Evolutionary conservation across 371 early-diverging fungal species (phyloP).

Genomic region (Mucor lusitanicus): DNA sequence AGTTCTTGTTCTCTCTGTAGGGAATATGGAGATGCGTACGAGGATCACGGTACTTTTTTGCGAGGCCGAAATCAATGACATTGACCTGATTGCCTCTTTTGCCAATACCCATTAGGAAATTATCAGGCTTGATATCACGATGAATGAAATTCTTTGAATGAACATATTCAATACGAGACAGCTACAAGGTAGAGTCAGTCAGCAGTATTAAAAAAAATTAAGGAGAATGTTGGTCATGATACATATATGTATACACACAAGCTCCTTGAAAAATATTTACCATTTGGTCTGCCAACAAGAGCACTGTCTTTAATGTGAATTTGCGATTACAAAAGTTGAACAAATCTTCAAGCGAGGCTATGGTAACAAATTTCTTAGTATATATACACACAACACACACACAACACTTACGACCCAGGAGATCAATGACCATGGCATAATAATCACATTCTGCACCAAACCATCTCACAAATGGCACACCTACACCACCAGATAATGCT

Average conservation of each 20-base stretch:
- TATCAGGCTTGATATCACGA: conserved; percentile 96
- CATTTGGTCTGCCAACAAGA: conserved; percentile 98
- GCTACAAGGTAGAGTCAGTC: no score
- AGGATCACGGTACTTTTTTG: conserved; percentile 96
- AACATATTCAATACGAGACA: conserved; percentile 14
- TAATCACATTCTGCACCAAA: conserved; percentile 93
- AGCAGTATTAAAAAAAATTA: conserved; percentile 1
- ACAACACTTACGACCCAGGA: conserved; percentile 90
- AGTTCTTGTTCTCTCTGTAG: conserved; percentile 96
- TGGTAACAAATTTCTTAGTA: no score
- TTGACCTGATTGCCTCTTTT: conserved; percentile 95
- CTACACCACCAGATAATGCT: conserved; percentile 92
- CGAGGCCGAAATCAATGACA: conserved; percentile 99
- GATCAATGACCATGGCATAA: conserved; percentile 98
- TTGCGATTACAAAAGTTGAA: conserved; percentile 98
- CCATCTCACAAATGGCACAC: conserved; percentile 95
- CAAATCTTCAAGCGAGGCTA: conserved; percentile 92
- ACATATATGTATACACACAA: neutral
- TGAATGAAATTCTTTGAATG: conserved; percentile 59
- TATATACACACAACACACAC: no score
- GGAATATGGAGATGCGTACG: conserved; percentile 96
- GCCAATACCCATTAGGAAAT: conserved; percentile 98
- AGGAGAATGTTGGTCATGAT: neutral
- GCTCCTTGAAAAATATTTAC: conserved; percentile 61
- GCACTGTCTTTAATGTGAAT: conserved; percentile 98